Evolutionary conservation across 2,329 filamentous ascomycete species (phyloP).

Genomic region (Hypoxylon sp.): DNA sequence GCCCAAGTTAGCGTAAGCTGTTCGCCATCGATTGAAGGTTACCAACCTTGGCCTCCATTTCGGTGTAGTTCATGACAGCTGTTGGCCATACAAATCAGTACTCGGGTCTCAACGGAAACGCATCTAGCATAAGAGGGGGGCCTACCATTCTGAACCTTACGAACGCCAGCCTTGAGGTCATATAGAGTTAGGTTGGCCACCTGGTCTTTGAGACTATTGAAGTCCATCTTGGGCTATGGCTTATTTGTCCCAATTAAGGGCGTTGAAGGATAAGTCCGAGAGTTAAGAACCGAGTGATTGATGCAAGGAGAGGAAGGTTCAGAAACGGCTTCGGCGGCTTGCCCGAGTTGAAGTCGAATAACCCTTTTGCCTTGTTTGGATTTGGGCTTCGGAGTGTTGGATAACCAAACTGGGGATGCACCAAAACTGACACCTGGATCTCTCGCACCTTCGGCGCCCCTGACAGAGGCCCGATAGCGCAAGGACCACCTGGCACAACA

Average conservation of each 20-base stretch:
- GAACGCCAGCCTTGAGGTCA: constrained; percentile 93
- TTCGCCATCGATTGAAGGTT: constrained; percentile 9
- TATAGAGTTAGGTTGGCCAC: constrained; percentile 94
- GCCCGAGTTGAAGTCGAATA: neutral
- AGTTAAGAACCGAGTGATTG: constrained; percentile 1
- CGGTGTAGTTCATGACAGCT: constrained; percentile 99
- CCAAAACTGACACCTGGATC: constrained; percentile 38
- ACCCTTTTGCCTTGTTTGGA: constrained; percentile 12
- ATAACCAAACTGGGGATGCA: constrained; percentile 24
- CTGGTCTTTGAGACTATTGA: constrained; percentile 86
- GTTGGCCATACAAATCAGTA: constrained; percentile 23
- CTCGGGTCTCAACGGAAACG: neutral
- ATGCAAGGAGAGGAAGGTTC: neutral
- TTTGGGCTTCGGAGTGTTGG: constrained; percentile 18
- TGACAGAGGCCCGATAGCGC: constrained; percentile 31
- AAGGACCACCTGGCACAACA: constrained; percentile 25
- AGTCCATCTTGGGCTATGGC: constrained; percentile 76
- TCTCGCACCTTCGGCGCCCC: constrained; percentile 30
- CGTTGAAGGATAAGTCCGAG: constrained; percentile 13
- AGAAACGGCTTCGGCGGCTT: constrained; percentile 1
- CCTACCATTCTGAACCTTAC: constrained; percentile 95
- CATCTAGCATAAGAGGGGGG: neutral
- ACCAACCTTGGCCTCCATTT: constrained; percentile 82
- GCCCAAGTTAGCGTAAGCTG: constrained; percentile 23
- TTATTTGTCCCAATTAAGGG: constrained; percentile 31